Percentiles rank a stretch among this genome's conserved stretches.
These are phyloP conservation scores for Phytophthora brassicae DNA, from an alignment of 352 stramenopile genomes.

Conservation along the genomic window DNA sequence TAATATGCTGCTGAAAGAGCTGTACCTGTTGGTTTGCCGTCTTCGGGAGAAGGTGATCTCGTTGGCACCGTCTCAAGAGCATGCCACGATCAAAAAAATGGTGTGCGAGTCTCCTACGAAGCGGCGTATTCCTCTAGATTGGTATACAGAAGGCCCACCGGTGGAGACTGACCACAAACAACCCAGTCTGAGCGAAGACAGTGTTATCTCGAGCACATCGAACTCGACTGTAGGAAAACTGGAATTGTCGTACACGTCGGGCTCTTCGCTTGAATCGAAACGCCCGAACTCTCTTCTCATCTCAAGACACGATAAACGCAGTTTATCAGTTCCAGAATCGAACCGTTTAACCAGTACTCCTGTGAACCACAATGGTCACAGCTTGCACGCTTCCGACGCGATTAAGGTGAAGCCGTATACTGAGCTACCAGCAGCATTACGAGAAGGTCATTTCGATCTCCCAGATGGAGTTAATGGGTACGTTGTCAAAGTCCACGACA, in stretches of 20 bases:
- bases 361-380: constrained; percentile 25
- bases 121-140: constrained; percentile 75
- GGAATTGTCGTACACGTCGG: constrained; percentile 45
- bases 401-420: constrained; percentile 59
- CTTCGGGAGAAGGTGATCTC: constrained; percentile 62
- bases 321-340: constrained; percentile 40
- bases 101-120: constrained; percentile 64
- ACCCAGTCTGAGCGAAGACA: constrained; percentile 40
- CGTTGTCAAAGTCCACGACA: constrained; percentile 79
- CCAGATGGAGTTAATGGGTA: constrained; percentile 72
- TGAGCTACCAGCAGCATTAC: constrained; percentile 44
- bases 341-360: constrained; percentile 33
- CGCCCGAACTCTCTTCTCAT: constrained; percentile 22
- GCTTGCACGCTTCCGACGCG: constrained; percentile 35
- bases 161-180: constrained; percentile 31
- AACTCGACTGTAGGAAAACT: constrained; percentile 41
- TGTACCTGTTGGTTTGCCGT: constrained; percentile 57
- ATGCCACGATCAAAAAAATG: constrained; percentile 81
- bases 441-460: constrained; percentile 74
- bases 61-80: constrained; percentile 56
- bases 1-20: constrained; percentile 61
- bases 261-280: constrained; percentile 51
- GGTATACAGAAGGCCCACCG: constrained; percentile 57
- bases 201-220: constrained; percentile 35
- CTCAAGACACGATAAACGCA: constrained; percentile 33